Conservation (phyloP, 441 rosid species). For the Pelargonium fulgidum region DNA sequence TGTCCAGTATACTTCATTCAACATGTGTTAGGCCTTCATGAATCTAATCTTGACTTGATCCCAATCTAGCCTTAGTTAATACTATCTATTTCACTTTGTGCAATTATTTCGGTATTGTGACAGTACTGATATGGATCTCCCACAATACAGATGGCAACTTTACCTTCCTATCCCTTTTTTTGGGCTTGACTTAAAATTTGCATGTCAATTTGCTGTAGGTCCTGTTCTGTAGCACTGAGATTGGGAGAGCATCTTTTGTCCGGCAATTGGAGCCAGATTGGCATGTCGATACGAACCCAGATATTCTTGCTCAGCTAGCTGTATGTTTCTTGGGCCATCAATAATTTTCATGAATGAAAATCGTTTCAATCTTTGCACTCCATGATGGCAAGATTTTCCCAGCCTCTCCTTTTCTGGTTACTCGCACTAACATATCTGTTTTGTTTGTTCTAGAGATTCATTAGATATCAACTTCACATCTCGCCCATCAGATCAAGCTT, state of each 20-base stretch:
- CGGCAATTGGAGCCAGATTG: slow-evolving; percentile 15
- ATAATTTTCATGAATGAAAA: background rate
- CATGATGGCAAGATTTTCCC: background rate
- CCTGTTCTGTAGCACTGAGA: slow-evolving; percentile 10
- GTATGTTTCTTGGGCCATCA: background rate
- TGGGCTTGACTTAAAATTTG: background rate
- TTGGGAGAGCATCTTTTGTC: slow-evolving; percentile 13
- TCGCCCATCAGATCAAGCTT: background rate
- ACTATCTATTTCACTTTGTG: no score
- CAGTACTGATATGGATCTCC: background rate
- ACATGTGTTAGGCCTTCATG: background rate
- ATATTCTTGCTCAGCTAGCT: background rate
- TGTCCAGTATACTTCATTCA: background rate
- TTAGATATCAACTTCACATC: background rate
- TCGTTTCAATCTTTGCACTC: background rate
- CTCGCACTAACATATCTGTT: background rate
- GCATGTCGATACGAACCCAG: slow-evolving; percentile 13
- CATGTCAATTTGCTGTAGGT: background rate
- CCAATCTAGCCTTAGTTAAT: no score
- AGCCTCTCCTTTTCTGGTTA: background rate
- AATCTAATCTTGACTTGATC: background rate
- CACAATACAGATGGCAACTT: background rate
- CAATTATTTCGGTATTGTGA: background rate
- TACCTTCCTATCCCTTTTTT: background rate
- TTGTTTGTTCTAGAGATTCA: background rate